phyloP scores from a whole-genome alignment of 2,329 filamentous ascomycete genomes.

The Ophiostoma populinum region DNA sequence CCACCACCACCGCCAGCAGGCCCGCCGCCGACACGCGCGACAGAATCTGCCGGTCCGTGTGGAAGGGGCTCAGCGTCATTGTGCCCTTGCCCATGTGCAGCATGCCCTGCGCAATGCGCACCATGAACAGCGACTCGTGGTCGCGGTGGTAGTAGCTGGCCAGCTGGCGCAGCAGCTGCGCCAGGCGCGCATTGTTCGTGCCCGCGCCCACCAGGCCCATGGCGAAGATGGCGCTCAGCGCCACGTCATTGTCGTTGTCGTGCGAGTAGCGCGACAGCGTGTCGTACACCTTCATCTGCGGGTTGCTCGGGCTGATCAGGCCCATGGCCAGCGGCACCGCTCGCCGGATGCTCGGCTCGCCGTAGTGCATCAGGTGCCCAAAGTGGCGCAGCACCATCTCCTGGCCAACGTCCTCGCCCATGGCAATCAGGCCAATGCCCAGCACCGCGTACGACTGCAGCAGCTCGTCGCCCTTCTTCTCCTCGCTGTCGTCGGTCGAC shows the following conservation, averaged over 20 bases:
- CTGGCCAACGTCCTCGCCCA: constrained; percentile 96
- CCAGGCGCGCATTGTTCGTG: constrained; percentile 93
- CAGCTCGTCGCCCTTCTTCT: constrained; percentile 89
- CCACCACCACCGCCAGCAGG: constrained; percentile 74
- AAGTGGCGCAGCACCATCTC: constrained; percentile 98
- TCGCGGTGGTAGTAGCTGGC: constrained; percentile 98
- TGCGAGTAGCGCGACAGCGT: constrained; percentile 94
- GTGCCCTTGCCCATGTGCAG: constrained; percentile 99
- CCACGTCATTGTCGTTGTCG: constrained; percentile 96
- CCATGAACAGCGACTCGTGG: constrained; percentile 95
- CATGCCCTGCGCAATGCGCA: constrained; percentile 91
- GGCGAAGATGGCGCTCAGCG: constrained; percentile 95
- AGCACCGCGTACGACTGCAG: constrained; percentile 92
- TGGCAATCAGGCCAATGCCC: constrained; percentile 82
- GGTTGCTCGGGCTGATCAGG: constrained; percentile 90
- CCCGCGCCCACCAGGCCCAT: constrained; percentile 95
- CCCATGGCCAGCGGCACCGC: constrained; percentile 94
- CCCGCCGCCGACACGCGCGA: constrained; percentile 83
- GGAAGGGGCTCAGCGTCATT: constrained; percentile 92
- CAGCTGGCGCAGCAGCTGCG: constrained; percentile 82
- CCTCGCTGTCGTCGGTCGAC: constrained; percentile 83
- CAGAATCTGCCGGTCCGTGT: constrained; percentile 90
- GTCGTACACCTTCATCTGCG: constrained; percentile 99
- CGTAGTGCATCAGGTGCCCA: constrained; percentile 97
- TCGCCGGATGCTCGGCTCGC: constrained; percentile 90